Conservation (phyloP, 257 asterid species). For the Craterostigma plantagineum region DNA sequence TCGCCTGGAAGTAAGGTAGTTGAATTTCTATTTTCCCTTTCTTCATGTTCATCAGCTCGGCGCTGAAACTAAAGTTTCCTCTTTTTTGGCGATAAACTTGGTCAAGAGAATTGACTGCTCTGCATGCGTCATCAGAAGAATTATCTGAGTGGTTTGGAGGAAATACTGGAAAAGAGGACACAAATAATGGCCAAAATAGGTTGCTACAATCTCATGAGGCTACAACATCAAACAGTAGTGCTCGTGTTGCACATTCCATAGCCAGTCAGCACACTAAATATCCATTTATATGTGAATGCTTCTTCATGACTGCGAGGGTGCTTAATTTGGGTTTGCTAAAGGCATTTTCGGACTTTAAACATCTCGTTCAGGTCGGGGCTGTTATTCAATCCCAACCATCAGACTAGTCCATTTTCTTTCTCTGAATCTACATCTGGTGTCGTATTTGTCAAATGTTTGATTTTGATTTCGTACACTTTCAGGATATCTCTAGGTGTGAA, state of each 20-base stretch:
- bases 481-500: slow-evolving; percentile 87
- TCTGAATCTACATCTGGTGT: not conserved
- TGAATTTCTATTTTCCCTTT: slow-evolving; percentile 4
- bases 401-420: slow-evolving; percentile 1
- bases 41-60: slow-evolving; percentile 3
- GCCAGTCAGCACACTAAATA: slow-evolving; percentile 41
- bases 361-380: slow-evolving; percentile 74
- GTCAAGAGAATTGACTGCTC: slow-evolving; percentile 79
- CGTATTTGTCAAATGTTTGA: not conserved
- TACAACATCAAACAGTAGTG: slow-evolving; percentile 39
- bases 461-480: slow-evolving; percentile 6
- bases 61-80: slow-evolving; percentile 8
- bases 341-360: slow-evolving; percentile 88
- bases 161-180: slow-evolving; percentile 24
- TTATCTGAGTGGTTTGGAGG: slow-evolving; percentile 60
- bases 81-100: slow-evolving; percentile 10
- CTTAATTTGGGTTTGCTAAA: slow-evolving; percentile 83
- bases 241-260: slow-evolving; percentile 21
- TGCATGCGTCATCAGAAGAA: slow-evolving; percentile 94
- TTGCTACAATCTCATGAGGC: slow-evolving; percentile 59
- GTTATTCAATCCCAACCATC: too few species aligned
- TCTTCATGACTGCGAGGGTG: slow-evolving; percentile 96
- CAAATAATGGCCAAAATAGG: slow-evolving; percentile 35
- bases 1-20: slow-evolving; percentile 78
- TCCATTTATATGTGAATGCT: slow-evolving; percentile 90